Evolutionary conservation across 179 eudicot genomes (phyloP).

Genomic region (Heliamphora ciliata): DNA sequence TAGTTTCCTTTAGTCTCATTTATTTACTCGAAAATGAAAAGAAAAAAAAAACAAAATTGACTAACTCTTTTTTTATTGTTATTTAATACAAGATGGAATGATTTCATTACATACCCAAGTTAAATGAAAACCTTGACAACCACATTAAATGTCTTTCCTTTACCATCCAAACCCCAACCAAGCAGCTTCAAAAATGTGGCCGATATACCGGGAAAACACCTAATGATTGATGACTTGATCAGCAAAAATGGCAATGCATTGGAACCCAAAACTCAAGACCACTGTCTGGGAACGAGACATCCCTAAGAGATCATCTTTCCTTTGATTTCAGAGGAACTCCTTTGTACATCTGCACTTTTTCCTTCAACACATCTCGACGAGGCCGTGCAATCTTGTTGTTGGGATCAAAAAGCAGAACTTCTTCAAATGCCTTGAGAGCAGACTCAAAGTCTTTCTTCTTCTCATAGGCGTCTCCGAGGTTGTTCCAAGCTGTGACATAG

Average conservation of each 20-base stretch:
- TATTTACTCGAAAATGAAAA: neutral
- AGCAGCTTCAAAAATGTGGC: neutral
- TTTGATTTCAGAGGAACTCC: conserved; percentile 67
- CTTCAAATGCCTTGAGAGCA: conserved; percentile 89
- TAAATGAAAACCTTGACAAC: too few relatives aligned
- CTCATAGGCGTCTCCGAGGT: conserved; percentile 95
- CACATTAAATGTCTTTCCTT: too few relatives aligned
- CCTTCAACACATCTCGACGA: conserved; percentile 63
- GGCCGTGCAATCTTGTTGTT: conserved; percentile 86
- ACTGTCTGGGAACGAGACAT: neutral
- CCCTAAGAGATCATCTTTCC: conserved; percentile 29
- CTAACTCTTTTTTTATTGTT: neutral
- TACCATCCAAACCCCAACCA: too few relatives aligned
- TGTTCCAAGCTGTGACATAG: conserved; percentile 94
- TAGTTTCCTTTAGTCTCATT: neutral
- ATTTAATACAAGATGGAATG: neutral
- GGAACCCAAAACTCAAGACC: conserved; percentile 11
- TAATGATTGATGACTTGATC: too few relatives aligned
- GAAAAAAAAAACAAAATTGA: neutral
- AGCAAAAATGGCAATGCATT: neutral
- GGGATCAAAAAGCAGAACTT: conserved; percentile 96
- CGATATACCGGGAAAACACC: neutral
- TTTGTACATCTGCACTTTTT: conserved; percentile 65
- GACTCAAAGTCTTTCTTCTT: conserved; percentile 63
- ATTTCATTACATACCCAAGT: too few relatives aligned